Evolutionary conservation across 306 rosid genomes (phyloP).

Genomic region (Cercis canadensis): DNA sequence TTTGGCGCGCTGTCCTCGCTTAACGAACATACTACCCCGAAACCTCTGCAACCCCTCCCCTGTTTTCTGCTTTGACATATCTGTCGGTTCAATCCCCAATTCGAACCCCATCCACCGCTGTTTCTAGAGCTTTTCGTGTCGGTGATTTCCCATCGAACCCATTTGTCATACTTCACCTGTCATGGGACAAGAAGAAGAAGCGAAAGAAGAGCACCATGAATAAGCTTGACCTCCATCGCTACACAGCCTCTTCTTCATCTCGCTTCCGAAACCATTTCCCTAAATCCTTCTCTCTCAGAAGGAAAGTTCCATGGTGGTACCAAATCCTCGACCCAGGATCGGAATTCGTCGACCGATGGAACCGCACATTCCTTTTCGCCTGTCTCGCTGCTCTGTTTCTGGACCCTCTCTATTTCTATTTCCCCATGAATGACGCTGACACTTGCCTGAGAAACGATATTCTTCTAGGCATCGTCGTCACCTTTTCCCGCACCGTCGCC

Average conservation of each 20-base stretch:
- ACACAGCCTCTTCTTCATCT: conserved; percentile 36
- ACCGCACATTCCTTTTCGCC: conserved; percentile 58
- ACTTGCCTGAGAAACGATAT: conserved; percentile 64
- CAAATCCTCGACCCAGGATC: conserved; percentile 74
- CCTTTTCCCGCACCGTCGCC: conserved; percentile 64
- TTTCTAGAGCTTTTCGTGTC: no score
- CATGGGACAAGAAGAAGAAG: conserved; percentile 22
- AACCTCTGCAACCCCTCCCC: background rate
- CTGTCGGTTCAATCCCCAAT: no score
- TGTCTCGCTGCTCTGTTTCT: conserved; percentile 73
- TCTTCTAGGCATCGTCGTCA: conserved; percentile 61
- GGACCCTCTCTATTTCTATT: conserved; percentile 85
- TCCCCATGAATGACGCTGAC: conserved; percentile 60
- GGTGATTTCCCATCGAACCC: background rate
- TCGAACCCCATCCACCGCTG: no score
- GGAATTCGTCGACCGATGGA: conserved; percentile 59
- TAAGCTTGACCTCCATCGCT: conserved; percentile 1
- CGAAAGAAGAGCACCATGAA: conserved; percentile 15
- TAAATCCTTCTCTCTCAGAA: conserved; percentile 51
- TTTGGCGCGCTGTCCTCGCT: conserved; percentile 13
- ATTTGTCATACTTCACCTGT: conserved; percentile 1
- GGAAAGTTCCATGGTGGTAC: conserved; percentile 76
- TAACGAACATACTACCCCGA: no score
- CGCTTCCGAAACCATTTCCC: conserved; percentile 47
- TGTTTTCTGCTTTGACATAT: background rate